Evolutionary conservation across 2,329 filamentous ascomycete genomes (phyloP).

Genomic region (Colletotrichum eremochloae): DNA sequence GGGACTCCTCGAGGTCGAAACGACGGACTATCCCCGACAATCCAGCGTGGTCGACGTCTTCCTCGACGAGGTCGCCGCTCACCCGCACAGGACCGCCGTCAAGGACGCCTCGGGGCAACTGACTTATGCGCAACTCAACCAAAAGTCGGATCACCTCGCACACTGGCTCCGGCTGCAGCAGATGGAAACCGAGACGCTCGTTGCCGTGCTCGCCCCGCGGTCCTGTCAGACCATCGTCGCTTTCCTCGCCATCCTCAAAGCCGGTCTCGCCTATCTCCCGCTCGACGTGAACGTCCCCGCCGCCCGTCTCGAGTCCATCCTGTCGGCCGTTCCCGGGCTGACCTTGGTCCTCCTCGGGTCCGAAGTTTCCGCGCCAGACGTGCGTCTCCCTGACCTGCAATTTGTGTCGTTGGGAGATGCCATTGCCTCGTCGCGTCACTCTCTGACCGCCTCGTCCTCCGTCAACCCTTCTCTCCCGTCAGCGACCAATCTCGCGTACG

Average conservation of each 20-base stretch:
- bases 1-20: slow-evolving; percentile 42
- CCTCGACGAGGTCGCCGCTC: slow-evolving; percentile 41
- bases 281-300: slow-evolving; percentile 44
- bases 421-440: background rate
- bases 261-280: slow-evolving; percentile 47
- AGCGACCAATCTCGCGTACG: slow-evolving; percentile 27
- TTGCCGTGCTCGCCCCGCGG: slow-evolving; percentile 43
- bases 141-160: slow-evolving; percentile 42
- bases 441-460: background rate
- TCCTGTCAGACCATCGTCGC: slow-evolving; percentile 46
- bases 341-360: slow-evolving; percentile 38
- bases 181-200: slow-evolving; percentile 37
- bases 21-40: slow-evolving; percentile 42
- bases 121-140: slow-evolving; percentile 44
- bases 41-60: slow-evolving; percentile 46
- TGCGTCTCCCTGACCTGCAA: slow-evolving; percentile 26
- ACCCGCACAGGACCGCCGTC: slow-evolving; percentile 42
- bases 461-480: background rate
- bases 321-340: slow-evolving; percentile 31
- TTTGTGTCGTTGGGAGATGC: slow-evolving; percentile 35
- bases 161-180: background rate
- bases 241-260: slow-evolving; percentile 47
- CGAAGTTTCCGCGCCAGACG: slow-evolving; percentile 6
- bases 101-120: slow-evolving; percentile 39
- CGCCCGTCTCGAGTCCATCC: slow-evolving; percentile 42